These are phyloP conservation scores for Kalmanozyma brasiliensis DNA, from an alignment of 1,284 basidiomycete genomes.

Conservation along the genomic window DNA sequence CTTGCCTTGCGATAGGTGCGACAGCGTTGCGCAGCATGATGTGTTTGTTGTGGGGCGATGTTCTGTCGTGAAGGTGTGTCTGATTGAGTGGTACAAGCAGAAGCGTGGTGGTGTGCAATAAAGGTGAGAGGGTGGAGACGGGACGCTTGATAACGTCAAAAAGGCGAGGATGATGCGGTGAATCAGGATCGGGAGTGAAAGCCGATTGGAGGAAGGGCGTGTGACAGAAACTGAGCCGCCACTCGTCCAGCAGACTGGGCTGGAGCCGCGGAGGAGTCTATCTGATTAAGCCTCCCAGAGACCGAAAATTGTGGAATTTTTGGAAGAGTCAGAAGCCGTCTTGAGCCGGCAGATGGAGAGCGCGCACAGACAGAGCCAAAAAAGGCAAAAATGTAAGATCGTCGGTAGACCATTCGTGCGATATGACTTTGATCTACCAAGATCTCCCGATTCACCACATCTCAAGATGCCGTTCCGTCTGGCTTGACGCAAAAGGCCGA, in stretches of 20 bases:
- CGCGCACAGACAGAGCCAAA: no score
- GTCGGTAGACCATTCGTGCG: no score
- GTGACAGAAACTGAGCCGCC: background rate
- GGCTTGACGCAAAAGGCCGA: no score
- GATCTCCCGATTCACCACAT: no score
- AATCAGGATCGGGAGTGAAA: background rate
- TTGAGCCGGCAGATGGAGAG: background rate
- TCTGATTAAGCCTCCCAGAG: background rate
- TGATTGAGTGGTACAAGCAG: background rate
- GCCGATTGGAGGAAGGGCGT: conserved; percentile 1
- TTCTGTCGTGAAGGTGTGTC: background rate
- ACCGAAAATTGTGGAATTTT: conserved; percentile 4
- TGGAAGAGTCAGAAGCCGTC: background rate
- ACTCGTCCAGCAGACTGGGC: background rate
- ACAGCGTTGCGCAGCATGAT: conserved; percentile 45
- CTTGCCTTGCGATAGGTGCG: conserved; percentile 40
- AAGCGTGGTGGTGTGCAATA: background rate
- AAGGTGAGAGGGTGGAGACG: background rate
- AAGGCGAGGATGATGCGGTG: conserved; percentile 9
- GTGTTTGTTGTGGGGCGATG: conserved; percentile 4
- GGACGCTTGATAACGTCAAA: background rate
- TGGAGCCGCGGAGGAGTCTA: background rate
- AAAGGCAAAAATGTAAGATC: no score
- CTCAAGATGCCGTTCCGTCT: no score
- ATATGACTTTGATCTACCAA: no score